Evolutionary conservation across 805 yeast species (phyloP), one percentile per base, ranked within the genome.

Genomic region (Starmerella vitae): DNA sequence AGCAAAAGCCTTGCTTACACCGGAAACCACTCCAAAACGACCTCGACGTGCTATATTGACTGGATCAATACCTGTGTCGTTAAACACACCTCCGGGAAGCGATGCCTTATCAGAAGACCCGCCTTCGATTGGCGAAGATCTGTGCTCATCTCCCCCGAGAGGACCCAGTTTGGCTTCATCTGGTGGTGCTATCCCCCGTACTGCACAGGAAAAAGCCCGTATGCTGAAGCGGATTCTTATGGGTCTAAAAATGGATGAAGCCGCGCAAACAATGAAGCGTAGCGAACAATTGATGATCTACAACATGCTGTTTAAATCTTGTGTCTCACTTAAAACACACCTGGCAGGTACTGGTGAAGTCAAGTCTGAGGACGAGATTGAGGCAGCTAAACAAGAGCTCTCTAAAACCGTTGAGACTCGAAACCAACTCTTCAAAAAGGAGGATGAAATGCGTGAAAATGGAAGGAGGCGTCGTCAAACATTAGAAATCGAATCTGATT

Each of bases 221-320:
- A 39, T 40, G 9, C 37, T 47, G 1, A 47, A 47, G 20, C 30
- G 46, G 7, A 32, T 44, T 2, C 35, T 47, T 28, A 46, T 47
- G 41, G 50, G 51, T 3, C 30, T 47, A 10, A 41, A 44, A 18
- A 46, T 45, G 39, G 43, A 37, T 3, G 49, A 46, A 3, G 47
- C 49, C 5, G 29, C 34, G 24, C 43, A 37, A 7, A 35, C 30
- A 5, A 40, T 47, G 49, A 46, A 45, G 20, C 43, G 48, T 2
- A 33, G 51, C 5, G 51, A 47, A 22, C 22, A 39, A 28, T 38
- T 35, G 21, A 45, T 47, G 47, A 47, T 47, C 18, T 48, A 46
- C 28, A 41, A 47, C 17, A 27, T 47, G 21, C 28, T 47, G 38
- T 46, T 43, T 30, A 39, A 40, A 7, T 43, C 49, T 1, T 43